phyloP scores from a whole-genome alignment of 768 basidiomycete genomes.

The Dendrothele bispora region DNA sequence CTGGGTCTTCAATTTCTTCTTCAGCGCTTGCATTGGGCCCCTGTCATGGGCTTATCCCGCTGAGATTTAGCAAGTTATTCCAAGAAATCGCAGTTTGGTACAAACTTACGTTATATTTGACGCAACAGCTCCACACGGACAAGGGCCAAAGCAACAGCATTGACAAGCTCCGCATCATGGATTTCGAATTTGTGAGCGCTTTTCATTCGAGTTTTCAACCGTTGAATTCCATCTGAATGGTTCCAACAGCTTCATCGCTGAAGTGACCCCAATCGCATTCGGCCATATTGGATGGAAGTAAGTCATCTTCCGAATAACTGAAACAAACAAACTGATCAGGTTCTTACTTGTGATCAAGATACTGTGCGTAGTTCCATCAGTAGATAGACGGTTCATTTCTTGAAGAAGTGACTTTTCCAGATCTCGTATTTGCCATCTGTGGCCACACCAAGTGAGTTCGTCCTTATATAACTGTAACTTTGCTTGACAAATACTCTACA shows the following conservation, averaged over 20 bases:
- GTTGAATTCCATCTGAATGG: neutral
- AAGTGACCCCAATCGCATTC: slow-evolving; percentile 43
- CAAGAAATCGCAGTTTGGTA: neutral
- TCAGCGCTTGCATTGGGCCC: slow-evolving; percentile 44
- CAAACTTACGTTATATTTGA: slow-evolving; percentile 8
- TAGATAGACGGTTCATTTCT: neutral
- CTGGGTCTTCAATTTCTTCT: slow-evolving; percentile 50
- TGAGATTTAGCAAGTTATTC: slow-evolving; percentile 32
- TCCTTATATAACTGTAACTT: neutral
- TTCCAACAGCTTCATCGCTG: slow-evolving; percentile 39
- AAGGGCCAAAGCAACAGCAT: slow-evolving; percentile 43
- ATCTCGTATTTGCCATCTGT: slow-evolving; percentile 46
- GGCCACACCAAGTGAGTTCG: slow-evolving; percentile 40
- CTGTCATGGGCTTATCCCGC: slow-evolving; percentile 47
- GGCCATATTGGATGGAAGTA: slow-evolving; percentile 41
- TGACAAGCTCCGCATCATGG: slow-evolving; percentile 45
- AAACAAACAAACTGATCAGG: neutral
- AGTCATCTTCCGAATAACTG: slow-evolving; percentile 10
- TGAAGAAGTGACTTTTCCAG: slow-evolving; percentile 14
- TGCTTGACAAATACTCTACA: slow-evolving; percentile 3
- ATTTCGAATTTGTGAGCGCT: slow-evolving; percentile 40
- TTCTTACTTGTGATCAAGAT: slow-evolving; percentile 16
- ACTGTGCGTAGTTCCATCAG: slow-evolving; percentile 19
- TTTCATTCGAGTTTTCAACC: neutral
- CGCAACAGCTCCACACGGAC: slow-evolving; percentile 35